These are phyloP conservation scores for Podila epigama DNA, from an alignment of 192 early-diverging fungal species.

Conservation along the genomic window DNA sequence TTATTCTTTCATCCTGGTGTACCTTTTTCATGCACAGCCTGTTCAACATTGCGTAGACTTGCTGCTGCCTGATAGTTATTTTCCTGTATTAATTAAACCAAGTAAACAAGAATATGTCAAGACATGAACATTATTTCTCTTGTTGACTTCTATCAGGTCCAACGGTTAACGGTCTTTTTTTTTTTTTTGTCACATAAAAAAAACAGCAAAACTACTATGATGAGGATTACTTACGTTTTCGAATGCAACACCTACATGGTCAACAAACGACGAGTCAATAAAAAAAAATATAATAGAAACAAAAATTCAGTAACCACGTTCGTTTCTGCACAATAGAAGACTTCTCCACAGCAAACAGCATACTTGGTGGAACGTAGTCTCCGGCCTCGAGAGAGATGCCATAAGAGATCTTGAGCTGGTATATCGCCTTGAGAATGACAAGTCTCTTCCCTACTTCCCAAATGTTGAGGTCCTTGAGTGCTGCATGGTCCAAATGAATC, in stretches of 20 bases:
- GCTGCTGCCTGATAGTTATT: conserved; percentile 44
- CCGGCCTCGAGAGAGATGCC: conserved; percentile 81
- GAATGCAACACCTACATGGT: conserved; percentile 55
- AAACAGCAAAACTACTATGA: too few species aligned
- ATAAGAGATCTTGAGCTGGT: conserved; percentile 80
- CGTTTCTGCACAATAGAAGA: neutral
- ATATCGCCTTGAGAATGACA: conserved; percentile 89
- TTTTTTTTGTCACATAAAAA: too few species aligned
- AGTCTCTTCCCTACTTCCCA: conserved; percentile 87
- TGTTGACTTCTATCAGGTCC: too few species aligned
- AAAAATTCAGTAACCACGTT: neutral
- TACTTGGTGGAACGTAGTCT: conserved; percentile 87
- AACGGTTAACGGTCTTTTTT: too few species aligned
- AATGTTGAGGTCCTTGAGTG: conserved; percentile 89
- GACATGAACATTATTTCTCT: too few species aligned
- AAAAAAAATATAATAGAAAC: neutral
- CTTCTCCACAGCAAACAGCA: conserved; percentile 5
- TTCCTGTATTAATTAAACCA: conserved; percentile 8
- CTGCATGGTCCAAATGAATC: conserved; percentile 87
- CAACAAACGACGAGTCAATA: neutral
- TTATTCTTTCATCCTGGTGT: too few species aligned
- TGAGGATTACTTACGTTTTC: conserved; percentile 66
- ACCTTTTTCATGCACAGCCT: conserved; percentile 50
- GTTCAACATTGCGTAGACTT: conserved; percentile 43
- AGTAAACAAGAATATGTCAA: neutral